Evolutionary conservation across 2,329 filamentous ascomycete genomes (phyloP).

Genomic region (Penicillium sp.): DNA sequence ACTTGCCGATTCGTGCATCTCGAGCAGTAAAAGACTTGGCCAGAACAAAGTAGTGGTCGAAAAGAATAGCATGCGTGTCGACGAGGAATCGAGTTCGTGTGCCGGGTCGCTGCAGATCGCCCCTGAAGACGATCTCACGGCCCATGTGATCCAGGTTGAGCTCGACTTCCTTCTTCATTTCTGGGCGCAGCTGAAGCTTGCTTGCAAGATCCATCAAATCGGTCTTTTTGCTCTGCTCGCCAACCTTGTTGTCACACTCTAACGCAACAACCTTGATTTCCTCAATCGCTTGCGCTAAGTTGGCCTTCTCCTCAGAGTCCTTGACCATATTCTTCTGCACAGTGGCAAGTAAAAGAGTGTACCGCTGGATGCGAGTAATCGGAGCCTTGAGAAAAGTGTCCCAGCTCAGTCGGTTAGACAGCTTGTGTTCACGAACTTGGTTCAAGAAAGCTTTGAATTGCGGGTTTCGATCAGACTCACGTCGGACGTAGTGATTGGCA

Average conservation of each 20-base stretch:
- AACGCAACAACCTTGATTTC: slow-evolving; percentile 88
- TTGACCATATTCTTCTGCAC: slow-evolving; percentile 81
- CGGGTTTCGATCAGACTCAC: slow-evolving; percentile 81
- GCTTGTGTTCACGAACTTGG: slow-evolving; percentile 74
- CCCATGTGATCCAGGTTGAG: slow-evolving; percentile 94
- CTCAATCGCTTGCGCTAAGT: slow-evolving; percentile 79
- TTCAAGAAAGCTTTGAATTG: slow-evolving; percentile 86
- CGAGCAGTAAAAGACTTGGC: slow-evolving; percentile 74
- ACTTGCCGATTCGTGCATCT: slow-evolving; percentile 74
- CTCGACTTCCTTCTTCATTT: slow-evolving; percentile 79
- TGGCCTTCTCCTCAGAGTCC: slow-evolving; percentile 88
- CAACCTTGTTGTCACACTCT: slow-evolving; percentile 90
- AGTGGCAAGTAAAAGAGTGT: slow-evolving; percentile 78
- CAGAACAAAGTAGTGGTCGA: slow-evolving; percentile 94
- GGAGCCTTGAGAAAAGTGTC: slow-evolving; percentile 92
- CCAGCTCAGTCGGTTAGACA: slow-evolving; percentile 84
- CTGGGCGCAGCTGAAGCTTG: slow-evolving; percentile 82
- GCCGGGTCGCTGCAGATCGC: slow-evolving; percentile 86
- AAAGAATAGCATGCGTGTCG: slow-evolving; percentile 89
- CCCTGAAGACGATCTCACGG: slow-evolving; percentile 83
- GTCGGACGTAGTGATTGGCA: slow-evolving; percentile 79
- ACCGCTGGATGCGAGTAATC: slow-evolving; percentile 89
- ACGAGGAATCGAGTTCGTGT: slow-evolving; percentile 90
- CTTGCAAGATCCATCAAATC: slow-evolving; percentile 80
- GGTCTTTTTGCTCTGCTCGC: slow-evolving; percentile 89